Conservation (phyloP, 257 asterid species). For the Solanum gracilifrons region DNA sequence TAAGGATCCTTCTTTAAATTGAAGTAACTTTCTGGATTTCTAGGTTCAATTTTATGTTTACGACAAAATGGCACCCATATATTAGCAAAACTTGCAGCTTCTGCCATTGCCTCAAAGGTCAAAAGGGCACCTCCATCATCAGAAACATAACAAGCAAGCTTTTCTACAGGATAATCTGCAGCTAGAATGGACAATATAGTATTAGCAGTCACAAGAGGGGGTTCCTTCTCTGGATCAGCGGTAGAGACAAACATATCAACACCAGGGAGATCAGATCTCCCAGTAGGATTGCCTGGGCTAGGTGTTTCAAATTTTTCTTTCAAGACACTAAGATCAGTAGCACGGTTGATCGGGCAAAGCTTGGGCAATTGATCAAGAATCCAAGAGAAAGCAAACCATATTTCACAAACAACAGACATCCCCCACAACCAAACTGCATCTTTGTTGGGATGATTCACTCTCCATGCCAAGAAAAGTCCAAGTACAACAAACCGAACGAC, state of each 20-base stretch:
- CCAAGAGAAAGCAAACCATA: constrained; percentile 77
- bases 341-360: constrained; percentile 61
- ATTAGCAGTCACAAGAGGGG: constrained; percentile 73
- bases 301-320: constrained; percentile 61
- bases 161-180: constrained; percentile 60
- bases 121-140: constrained; percentile 77
- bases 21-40: constrained; percentile 59
- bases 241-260: constrained; percentile 62
- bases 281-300: constrained; percentile 41
- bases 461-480: constrained; percentile 58
- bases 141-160: constrained; percentile 66
- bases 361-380: constrained; percentile 67
- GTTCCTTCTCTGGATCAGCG: constrained; percentile 78
- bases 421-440: constrained; percentile 80
- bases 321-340: constrained; percentile 59
- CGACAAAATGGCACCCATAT: constrained; percentile 76
- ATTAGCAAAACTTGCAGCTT: constrained; percentile 68
- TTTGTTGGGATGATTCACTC: constrained; percentile 48
- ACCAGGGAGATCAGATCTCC: constrained; percentile 70
- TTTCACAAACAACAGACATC: constrained; percentile 65
- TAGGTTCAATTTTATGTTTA: constrained; percentile 57
- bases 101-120: constrained; percentile 78
- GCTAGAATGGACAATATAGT: constrained; percentile 63
- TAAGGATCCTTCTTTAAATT: constrained; percentile 60
- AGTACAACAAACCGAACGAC: constrained; percentile 45